phyloP scores from a whole-genome alignment of 2,329 filamentous ascomycete species.

The Penicillium sp. region DNA sequence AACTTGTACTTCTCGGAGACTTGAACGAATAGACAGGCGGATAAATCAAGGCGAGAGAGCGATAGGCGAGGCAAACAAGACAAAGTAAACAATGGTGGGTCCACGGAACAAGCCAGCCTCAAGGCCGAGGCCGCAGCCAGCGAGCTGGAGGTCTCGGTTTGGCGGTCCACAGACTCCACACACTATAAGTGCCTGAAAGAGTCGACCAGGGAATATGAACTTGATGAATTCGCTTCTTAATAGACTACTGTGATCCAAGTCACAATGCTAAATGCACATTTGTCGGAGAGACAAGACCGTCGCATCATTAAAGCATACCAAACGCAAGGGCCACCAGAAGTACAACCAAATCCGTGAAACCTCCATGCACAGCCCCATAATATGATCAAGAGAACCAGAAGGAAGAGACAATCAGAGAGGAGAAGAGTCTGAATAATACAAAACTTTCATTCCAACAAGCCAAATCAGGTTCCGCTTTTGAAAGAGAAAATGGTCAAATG shows the following conservation, averaged over 20 bases:
- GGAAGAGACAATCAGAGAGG: conserved; percentile 27
- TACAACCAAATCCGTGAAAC: conserved; percentile 29
- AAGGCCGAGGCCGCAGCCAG: not conserved
- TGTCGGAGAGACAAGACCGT: conserved; percentile 13
- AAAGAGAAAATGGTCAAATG: conserved; percentile 20
- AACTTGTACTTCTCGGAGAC: too few relatives aligned
- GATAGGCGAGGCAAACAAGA: conserved; percentile 6
- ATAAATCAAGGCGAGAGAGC: not conserved
- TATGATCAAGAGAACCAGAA: conserved; percentile 19
- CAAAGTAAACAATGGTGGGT: conserved; percentile 25
- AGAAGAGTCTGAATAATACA: conserved; percentile 32
- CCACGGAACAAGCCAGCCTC: conserved; percentile 19
- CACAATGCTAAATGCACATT: conserved; percentile 13
- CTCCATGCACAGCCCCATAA: conserved; percentile 28
- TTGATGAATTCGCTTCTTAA: not conserved
- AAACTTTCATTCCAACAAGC: conserved; percentile 27
- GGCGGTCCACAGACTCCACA: too few relatives aligned
- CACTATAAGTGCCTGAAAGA: too few relatives aligned
- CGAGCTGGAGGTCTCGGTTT: not conserved
- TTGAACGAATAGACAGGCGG: not conserved
- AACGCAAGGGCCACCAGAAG: conserved; percentile 24
- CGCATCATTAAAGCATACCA: conserved; percentile 21
- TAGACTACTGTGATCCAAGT: conserved; percentile 10
- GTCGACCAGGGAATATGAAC: not conserved
- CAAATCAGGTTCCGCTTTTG: conserved; percentile 16